phyloP scores from a whole-genome alignment of 2,329 filamentous ascomycete genomes.

The Penicillium sp. region DNA sequence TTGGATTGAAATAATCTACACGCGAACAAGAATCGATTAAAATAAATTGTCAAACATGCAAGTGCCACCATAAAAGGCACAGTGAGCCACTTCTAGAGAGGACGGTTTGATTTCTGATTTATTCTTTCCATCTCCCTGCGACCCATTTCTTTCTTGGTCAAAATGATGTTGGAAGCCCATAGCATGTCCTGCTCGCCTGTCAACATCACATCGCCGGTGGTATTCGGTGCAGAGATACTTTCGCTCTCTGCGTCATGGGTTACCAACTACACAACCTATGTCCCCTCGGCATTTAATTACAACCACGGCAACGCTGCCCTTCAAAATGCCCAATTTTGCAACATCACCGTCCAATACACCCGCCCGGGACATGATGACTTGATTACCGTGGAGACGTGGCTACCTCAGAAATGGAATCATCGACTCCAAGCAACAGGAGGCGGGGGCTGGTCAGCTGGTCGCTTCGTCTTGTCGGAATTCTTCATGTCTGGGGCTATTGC shows the following conservation, averaged over 20 bases:
- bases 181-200: background rate
- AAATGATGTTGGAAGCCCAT: background rate
- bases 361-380: slow-evolving; percentile 30
- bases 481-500: background rate
- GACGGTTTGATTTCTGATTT: too few species aligned
- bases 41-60: too few species aligned
- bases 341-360: slow-evolving; percentile 30
- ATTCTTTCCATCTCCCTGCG: too few species aligned
- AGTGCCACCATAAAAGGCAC: too few species aligned
- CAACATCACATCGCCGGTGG: background rate
- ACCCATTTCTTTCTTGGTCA: background rate
- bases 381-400: slow-evolving; percentile 7
- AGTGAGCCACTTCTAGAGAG: too few species aligned
- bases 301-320: background rate
- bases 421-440: slow-evolving; percentile 3
- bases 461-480: background rate
- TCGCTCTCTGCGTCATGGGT: background rate
- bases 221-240: background rate
- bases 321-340: slow-evolving; percentile 31
- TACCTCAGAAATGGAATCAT: slow-evolving; percentile 6
- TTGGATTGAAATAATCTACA: too few species aligned
- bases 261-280: background rate
- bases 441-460: background rate
- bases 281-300: background rate
- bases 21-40: too few species aligned